A percentile compares a stretch with the other conserved stretches of the same genome.
Conservation (phyloP, 1,139 yeast genomes). For the Yamadazyma triangularis region DNA sequence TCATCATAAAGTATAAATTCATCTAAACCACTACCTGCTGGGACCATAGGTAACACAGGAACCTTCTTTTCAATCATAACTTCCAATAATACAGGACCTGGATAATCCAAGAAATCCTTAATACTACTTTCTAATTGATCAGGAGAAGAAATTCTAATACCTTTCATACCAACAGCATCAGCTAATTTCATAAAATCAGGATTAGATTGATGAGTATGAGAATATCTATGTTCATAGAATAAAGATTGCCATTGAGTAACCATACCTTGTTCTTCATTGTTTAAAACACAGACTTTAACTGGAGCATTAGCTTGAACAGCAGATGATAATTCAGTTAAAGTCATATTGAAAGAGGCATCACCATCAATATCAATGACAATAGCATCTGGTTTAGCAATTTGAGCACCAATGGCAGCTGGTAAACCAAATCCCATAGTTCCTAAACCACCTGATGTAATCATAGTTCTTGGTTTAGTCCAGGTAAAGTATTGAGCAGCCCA, state of each 20-base stretch:
- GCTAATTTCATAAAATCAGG: conserved; percentile 93
- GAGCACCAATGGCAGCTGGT: conserved; percentile 98
- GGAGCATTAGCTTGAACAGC: conserved; percentile 95
- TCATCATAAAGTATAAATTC: conserved; percentile 87
- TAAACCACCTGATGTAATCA: conserved; percentile 96
- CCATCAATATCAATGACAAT: conserved; percentile 96
- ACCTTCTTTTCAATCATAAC: conserved; percentile 92
- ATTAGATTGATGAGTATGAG: conserved; percentile 93
- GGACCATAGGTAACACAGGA: conserved; percentile 98
- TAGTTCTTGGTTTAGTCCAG: conserved; percentile 86
- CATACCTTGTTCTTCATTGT: conserved; percentile 99
- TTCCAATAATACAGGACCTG: conserved; percentile 87
- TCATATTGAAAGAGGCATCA: conserved; percentile 97
- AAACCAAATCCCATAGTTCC: conserved; percentile 99
- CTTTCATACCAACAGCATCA: conserved; percentile 89
- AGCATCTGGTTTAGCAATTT: conserved; percentile 92
- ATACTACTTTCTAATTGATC: conserved; percentile 58
- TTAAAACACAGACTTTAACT: conserved; percentile 80
- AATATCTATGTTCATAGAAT: conserved; percentile 92
- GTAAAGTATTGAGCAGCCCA: conserved; percentile 99
- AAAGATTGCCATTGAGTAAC: conserved; percentile 99
- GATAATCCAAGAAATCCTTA: conserved; percentile 66
- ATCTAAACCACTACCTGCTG: conserved; percentile 91
- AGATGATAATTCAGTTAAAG: conserved; percentile 84
- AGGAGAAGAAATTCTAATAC: conserved; percentile 66